Base-by-base conservation (phyloP, 192 early-diverging fungal species). In the Spinellus fusiger region DNA sequence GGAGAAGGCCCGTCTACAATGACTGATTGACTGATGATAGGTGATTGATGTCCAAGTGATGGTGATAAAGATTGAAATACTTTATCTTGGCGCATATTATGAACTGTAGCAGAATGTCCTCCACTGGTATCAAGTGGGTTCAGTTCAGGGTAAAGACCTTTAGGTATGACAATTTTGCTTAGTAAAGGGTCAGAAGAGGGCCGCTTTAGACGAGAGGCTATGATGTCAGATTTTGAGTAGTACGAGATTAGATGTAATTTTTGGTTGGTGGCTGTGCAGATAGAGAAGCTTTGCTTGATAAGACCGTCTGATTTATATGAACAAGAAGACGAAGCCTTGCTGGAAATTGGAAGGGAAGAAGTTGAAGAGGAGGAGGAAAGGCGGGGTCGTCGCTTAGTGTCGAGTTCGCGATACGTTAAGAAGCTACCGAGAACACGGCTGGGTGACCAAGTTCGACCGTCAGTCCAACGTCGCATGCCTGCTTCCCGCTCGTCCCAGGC, bases 391-490 rank as follows among this genome's bases (percentile, higher is more conserved):
- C 83, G 71, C 54, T 86, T 79, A 38, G 80, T 77, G 65, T 92
- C 84, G 61, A 89, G 77, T 69, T 93, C 91, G 69, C 91, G 87
- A 71, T 95, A 95, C 0, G 91, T 92, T 48, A 95, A 73, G 66
- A 95, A 95, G 50, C 84, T 88, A 25, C 93, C 93, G 33, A 88
- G 84, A 52, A 95, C 91, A 28, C 93, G 81, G 29, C 86, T 89
- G 1, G 93, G 88, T 29, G 88, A 90, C 93, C 93, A 95, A 48
- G 82, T 86, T 65, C 87, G 84, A 16, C 92, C 92, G 69, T 95
- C 93, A 0, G 93, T 94, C 93, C 93, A 95, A 34, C 93, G 81
- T 64, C 90, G 78, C 85, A 95, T 95, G 16, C 92, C 93, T 48
- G 85, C 84, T 69, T 95, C 92, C 55, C 87, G 74, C 74, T 95